phyloP scores from a whole-genome alignment of 108 stramenopile species.

The Conticribra weissflogii region DNA sequence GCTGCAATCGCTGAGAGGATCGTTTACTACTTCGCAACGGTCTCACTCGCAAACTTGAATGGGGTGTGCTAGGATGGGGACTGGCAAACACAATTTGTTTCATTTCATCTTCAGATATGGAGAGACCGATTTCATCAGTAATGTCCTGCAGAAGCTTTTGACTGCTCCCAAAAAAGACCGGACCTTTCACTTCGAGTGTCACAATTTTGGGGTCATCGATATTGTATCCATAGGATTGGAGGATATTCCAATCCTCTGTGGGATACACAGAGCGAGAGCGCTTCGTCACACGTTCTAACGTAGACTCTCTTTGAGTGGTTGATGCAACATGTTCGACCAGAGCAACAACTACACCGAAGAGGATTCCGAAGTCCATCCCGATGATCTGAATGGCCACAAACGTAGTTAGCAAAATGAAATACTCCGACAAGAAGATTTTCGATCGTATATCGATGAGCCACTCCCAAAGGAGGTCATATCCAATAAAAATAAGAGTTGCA shows the following conservation, averaged over 20 bases:
- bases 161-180: conserved; percentile 80
- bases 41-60: conserved; percentile 18
- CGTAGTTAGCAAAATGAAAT: conserved; percentile 38
- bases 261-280: conserved; percentile 76
- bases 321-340: conserved; percentile 81
- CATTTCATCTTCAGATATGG: conserved; percentile 27
- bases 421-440: conserved; percentile 48
- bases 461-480: conserved; percentile 51
- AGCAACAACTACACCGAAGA: conserved; percentile 61
- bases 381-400: conserved; percentile 54
- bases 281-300: conserved; percentile 55
- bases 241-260: conserved; percentile 56
- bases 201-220: conserved; percentile 55
- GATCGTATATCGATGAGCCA: conserved; percentile 46
- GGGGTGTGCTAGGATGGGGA: conserved; percentile 24
- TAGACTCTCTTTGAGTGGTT: conserved; percentile 60
- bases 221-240: conserved; percentile 68
- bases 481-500: conserved; percentile 56
- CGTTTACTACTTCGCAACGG: background rate
- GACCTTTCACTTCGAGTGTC: conserved; percentile 67
- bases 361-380: conserved; percentile 52
- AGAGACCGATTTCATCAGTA: conserved; percentile 56
- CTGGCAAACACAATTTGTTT: conserved; percentile 22
- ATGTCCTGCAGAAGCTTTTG: conserved; percentile 62
- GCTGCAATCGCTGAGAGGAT: conserved; percentile 3